Evolutionary conservation across 1,284 basidiomycete genomes (phyloP), one percentile per base, ranked within the genome.

Genomic region (Trametes sp.): DNA sequence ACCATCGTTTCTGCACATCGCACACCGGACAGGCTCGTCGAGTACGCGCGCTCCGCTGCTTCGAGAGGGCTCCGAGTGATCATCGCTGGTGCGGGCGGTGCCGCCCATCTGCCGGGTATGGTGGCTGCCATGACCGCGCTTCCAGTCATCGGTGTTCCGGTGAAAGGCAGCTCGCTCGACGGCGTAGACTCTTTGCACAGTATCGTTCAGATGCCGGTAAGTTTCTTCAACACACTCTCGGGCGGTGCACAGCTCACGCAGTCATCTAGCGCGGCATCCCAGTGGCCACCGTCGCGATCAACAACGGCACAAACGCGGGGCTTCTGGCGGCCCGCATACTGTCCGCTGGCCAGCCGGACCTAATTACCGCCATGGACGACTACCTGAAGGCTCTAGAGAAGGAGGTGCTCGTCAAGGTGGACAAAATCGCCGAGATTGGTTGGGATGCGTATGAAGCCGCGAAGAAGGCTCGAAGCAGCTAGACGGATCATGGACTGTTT

Each of bases 101-200:
- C 97, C 0, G 97, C 98, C 5, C 97, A 99, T 79, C 80, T 99
- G 11, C 97, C 98, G 0, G 98, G 98, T 0, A 99, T 99, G 98
- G 94, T 98, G 0, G 96, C 96, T 1, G 90, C 94, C 14, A 90
- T 98, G 88, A 98, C 96, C 0, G 83, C 89, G 1, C 78, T 99
- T 57, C 97, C 98, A 0, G 95, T 99, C 2, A 89, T 99, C 49
- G 97, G 98, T 29, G 97, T 99, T 0, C 97, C 97, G 1, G 96
- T 99, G 59, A 98, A 97, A 75, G 96, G 95, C 14, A 96, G 94
- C 75, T 87, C 90, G 0, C 82, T 99, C 24, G 97, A 98, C 76
- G 97, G 97, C 5, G 96, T 99, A 0, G 97, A 99, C 78, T 96
- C 95, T 24, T 78, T 99, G 68, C 91, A 98, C 76, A 96, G 94